Evolutionary conservation across 1,284 basidiomycete species (phyloP).

Genomic region (Cystobasidium sp.): DNA sequence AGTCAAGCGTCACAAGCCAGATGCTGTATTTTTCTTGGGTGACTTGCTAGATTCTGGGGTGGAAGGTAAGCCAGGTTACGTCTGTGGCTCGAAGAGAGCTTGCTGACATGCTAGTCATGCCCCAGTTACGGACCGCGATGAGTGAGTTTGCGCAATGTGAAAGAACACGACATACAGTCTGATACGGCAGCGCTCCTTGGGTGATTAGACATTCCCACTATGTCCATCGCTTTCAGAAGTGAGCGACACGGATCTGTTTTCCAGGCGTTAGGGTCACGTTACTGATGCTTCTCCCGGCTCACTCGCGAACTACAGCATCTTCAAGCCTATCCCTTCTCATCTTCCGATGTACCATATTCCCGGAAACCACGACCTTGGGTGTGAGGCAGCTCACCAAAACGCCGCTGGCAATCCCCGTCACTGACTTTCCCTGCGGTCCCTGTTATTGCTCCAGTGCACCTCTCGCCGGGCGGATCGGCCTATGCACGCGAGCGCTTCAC

Average conservation of each 20-base stretch:
- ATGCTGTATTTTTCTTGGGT: constrained; percentile 78
- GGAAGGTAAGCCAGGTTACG: constrained; percentile 58
- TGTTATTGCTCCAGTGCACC: constrained; percentile 52
- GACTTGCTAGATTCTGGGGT: constrained; percentile 76
- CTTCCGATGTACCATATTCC: constrained; percentile 70
- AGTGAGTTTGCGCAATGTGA: constrained; percentile 63
- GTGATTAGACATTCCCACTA: constrained; percentile 49
- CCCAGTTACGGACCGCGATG: constrained; percentile 59
- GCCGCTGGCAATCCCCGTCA: no score
- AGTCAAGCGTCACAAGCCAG: constrained; percentile 64
- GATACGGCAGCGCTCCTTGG: constrained; percentile 22
- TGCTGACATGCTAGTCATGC: not conserved
- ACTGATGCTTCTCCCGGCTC: constrained; percentile 67
- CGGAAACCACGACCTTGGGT: constrained; percentile 82
- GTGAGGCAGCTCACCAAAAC: no score
- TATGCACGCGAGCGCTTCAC: constrained; percentile 68
- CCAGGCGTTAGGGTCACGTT: constrained; percentile 59
- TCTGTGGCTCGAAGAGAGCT: not conserved
- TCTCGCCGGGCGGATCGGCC: constrained; percentile 61
- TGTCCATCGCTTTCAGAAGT: constrained; percentile 48
- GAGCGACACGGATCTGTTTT: constrained; percentile 63
- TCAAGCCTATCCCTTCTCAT: constrained; percentile 61
- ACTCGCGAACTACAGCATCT: constrained; percentile 30
- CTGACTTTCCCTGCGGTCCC: constrained; percentile 42
- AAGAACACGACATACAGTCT: constrained; percentile 4